phyloP scores from a whole-genome alignment of 2,329 filamentous ascomycete species.

The Domatiomyces globalis region DNA sequence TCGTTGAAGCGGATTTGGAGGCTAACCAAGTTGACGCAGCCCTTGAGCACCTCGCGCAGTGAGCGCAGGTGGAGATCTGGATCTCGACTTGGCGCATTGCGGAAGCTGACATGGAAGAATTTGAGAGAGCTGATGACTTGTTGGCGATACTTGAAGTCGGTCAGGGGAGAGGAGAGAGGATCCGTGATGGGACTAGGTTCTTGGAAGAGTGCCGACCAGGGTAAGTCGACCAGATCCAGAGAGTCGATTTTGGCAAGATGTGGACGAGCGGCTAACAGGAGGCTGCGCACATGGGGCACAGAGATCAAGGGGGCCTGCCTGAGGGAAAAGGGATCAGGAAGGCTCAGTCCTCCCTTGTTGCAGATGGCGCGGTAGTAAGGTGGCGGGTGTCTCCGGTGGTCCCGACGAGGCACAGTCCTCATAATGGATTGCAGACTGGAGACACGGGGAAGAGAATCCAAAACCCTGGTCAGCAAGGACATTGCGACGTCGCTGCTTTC shows the following conservation, averaged over 20 bases:
- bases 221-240: conserved; percentile 7
- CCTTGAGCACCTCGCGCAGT: conserved; percentile 6
- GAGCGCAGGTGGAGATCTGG: conserved; percentile 8
- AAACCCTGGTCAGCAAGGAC: not conserved
- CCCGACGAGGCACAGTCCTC: not conserved
- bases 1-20: conserved; percentile 9
- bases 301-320: not conserved
- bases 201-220: conserved; percentile 8
- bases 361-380: not conserved
- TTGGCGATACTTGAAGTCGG: conserved; percentile 7
- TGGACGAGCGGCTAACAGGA: conserved; percentile 9
- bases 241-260: conserved; percentile 5
- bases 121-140: conserved; percentile 3
- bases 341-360: not conserved
- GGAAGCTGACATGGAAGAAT: conserved; percentile 10
- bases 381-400: not conserved
- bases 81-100: conserved; percentile 5
- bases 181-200: conserved; percentile 4
- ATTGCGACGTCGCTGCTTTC: conserved; percentile 9
- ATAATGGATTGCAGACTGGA: not conserved
- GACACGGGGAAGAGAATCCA: not conserved
- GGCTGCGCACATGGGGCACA: not conserved
- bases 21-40: conserved; percentile 6
- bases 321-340: not conserved
- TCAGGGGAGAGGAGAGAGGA: conserved; percentile 4